These are phyloP conservation scores for Herpetospermum pedunculosum DNA, from an alignment of 306 rosid species.

Conservation along the genomic window DNA sequence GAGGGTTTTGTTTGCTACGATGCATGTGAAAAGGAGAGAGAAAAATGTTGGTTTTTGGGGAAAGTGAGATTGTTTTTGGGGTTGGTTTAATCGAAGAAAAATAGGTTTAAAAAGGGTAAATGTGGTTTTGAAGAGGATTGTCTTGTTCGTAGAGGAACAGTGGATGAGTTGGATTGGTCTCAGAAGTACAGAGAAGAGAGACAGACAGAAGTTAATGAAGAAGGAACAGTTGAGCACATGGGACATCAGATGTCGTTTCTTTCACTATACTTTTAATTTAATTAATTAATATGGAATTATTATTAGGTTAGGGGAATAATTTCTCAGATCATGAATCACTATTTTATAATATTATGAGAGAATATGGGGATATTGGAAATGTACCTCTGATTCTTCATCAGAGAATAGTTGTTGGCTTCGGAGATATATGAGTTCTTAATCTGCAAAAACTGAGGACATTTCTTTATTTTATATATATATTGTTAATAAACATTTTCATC, in stretches of 20 bases:
- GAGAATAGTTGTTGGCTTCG: constrained; percentile 5
- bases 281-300: constrained; percentile 7
- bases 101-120: not conserved
- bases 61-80: constrained; percentile 23
- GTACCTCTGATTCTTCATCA: not conserved
- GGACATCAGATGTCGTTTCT: not conserved
- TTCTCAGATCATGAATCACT: constrained; percentile 5
- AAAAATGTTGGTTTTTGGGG: constrained; percentile 12
- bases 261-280: not conserved
- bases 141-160: not conserved
- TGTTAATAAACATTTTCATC: too few species aligned
- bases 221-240: constrained; percentile 9
- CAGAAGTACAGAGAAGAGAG: not conserved
- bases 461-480: too few species aligned
- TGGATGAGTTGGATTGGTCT: constrained; percentile 7
- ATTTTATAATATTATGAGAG: not conserved
- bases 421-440: not conserved
- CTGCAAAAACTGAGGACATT: not conserved
- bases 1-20: constrained; percentile 24
- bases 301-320: constrained; percentile 7
- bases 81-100: too few species aligned
- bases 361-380: constrained; percentile 1
- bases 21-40: constrained; percentile 33
- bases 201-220: not conserved
- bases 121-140: not conserved